Evolutionary conservation across 2,329 filamentous ascomycete species (phyloP), one percentile per base, ranked within the genome.

Genomic region (Aureobasidium sp.): DNA sequence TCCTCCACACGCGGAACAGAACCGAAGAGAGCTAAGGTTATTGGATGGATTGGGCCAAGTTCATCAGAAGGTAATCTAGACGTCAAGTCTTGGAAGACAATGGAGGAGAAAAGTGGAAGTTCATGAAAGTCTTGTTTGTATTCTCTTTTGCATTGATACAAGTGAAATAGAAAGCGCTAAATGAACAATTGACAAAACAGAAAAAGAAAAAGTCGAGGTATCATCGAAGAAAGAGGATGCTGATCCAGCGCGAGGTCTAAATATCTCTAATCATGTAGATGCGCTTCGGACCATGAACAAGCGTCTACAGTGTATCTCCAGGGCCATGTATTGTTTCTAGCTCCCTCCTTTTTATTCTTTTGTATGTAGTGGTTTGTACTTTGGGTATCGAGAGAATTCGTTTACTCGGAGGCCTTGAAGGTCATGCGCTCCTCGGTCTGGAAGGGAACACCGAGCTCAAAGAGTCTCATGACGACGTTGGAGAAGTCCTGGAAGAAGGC

Each of bases 381-480:
- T 29, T 30, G 50, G 36, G 37, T 32, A 54, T 54, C 50, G 36
- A 30, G 34, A 34, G 21, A 5, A 29, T 7, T 48, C 14, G 30
- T 47, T 64, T 68, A 72, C 48, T 69, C 71, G 47, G 72, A 75
- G 68, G 75, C 75, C 76, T 77, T 79, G 66, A 81, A 79, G 47
- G 67, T 69, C 66, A 77, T 76, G 64, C 77, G 69, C 71, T 78
- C 75, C 3, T 71, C 69, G 39, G 67, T 83, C 68, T 85, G 76
- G 75, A 97, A 97, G 39, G 93, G 92, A 63, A 97, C 93, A 70
- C 93, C 93, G 14, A 97, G 85, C 82, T 97, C 93, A 68, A 97
- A 93, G 53, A 99, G 84, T 80, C 88, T 93, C 68, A 83, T 77
- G 62, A 93, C 81, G 57, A 88, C 91, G 42, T 85, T 83, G 13